phyloP scores from a whole-genome alignment of 2,329 filamentous ascomycete species.

The Microcera coccophila region DNA sequence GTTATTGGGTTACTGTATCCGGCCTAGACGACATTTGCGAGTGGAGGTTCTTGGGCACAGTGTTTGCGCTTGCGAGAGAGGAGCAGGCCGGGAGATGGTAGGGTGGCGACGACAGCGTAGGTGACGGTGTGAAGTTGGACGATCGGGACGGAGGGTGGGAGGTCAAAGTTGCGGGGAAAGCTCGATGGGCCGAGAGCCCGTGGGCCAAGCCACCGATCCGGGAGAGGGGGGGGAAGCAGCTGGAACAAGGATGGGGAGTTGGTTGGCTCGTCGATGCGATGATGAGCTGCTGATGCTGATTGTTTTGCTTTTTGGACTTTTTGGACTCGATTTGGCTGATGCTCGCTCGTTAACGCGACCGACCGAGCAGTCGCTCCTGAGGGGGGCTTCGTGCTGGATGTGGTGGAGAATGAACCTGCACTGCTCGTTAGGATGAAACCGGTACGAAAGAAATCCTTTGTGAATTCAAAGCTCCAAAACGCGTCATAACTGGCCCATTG shows the following conservation, averaged over 20 bases:
- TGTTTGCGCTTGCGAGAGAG: conserved; percentile 1
- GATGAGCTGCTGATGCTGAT: conserved; percentile 12
- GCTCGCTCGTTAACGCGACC: no score
- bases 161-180: conserved; percentile 23
- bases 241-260: not conserved
- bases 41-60: conserved; percentile 18
- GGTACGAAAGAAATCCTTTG: no score
- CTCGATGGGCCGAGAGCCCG: conserved; percentile 16
- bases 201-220: conserved; percentile 23
- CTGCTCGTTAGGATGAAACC: no score
- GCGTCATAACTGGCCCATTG: no score
- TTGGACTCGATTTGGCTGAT: no score
- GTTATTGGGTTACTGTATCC: conserved; percentile 14
- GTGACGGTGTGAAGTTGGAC: conserved; percentile 28
- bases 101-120: conserved; percentile 21
- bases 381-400: no score
- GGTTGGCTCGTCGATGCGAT: conserved; percentile 8
- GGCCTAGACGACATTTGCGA: conserved; percentile 22
- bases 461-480: no score
- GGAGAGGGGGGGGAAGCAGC: conserved; percentile 6
- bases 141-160: conserved; percentile 26
- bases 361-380: no score
- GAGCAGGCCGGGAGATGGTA: conserved; percentile 5
- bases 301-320: conserved; percentile 3
- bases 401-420: no score